Conservation (phyloP, 129 eudicot genomes). For the Dittrichia graveolens region DNA sequence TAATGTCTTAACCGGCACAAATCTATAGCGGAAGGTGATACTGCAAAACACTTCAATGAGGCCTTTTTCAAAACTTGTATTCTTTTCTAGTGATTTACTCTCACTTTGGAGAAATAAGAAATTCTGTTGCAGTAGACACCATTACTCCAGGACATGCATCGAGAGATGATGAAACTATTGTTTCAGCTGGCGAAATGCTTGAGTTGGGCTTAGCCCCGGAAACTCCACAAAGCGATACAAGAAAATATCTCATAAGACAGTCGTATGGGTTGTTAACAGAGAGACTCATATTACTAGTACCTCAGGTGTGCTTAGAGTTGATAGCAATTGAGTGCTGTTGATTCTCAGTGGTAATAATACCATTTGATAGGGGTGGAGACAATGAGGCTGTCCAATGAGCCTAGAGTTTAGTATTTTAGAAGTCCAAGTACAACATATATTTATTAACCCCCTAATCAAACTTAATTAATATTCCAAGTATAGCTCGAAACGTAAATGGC, state of each 20-base stretch:
- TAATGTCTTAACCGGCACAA: not conserved
- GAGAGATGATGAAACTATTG: slow-evolving; percentile 19
- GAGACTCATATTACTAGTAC: slow-evolving; percentile 11
- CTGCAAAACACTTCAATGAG: not conserved
- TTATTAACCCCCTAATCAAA: too few species aligned
- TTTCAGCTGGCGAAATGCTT: slow-evolving; percentile 17
- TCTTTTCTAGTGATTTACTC: not conserved
- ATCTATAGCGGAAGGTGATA: not conserved
- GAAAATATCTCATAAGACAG: slow-evolving; percentile 23
- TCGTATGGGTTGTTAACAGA: slow-evolving; percentile 38
- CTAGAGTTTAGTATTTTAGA: too few species aligned
- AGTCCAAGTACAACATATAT: too few species aligned
- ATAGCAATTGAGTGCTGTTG: not conserved
- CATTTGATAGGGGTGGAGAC: too few species aligned
- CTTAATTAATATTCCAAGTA: too few species aligned
- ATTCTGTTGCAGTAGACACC: slow-evolving; percentile 24
- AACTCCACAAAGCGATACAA: slow-evolving; percentile 32
- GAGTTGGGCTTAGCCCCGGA: slow-evolving; percentile 35
- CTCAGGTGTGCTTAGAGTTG: slow-evolving; percentile 18
- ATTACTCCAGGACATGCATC: slow-evolving; percentile 2
- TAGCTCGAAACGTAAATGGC: too few species aligned
- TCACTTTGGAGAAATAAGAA: not conserved
- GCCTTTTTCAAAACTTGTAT: not conserved
- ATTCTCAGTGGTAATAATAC: slow-evolving; percentile 5
- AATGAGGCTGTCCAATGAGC: too few species aligned